Conservation (phyloP, 441 rosid species). For the Gossypium gossypioides region DNA sequence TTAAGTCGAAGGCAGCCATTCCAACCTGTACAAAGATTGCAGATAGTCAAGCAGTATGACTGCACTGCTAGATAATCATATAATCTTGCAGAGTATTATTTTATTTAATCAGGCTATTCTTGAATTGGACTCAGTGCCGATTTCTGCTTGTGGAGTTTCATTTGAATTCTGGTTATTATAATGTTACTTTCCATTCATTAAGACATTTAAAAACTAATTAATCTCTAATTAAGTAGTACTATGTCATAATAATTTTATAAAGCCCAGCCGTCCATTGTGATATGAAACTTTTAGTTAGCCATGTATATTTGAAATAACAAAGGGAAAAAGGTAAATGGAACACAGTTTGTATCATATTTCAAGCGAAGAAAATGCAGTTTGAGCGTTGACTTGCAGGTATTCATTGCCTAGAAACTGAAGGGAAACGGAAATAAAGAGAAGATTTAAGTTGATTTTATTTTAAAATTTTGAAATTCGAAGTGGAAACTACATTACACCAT, state of each 20-base stretch:
- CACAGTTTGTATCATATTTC: not conserved
- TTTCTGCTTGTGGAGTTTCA: not conserved
- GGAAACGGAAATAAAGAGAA: not conserved
- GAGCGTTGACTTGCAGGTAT: not conserved
- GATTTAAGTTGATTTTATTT: not conserved
- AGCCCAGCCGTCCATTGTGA: not conserved
- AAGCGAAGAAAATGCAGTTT: not conserved
- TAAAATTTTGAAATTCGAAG: not conserved
- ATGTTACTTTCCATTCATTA: not conserved
- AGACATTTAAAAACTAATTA: not conserved
- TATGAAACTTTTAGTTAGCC: not conserved
- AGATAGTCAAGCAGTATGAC: slow-evolving; percentile 10
- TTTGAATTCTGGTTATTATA: not conserved
- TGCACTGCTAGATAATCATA: slow-evolving; percentile 6
- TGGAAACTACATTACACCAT: not conserved
- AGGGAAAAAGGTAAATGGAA: not conserved
- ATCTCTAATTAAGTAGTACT: not conserved
- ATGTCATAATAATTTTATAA: not conserved
- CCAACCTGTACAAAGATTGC: slow-evolving; percentile 51
- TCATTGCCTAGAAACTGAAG: not conserved
- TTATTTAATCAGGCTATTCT: not conserved
- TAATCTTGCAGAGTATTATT: not conserved
- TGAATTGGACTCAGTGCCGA: not conserved
- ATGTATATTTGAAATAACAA: not conserved
- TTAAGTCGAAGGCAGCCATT: slow-evolving; percentile 86